Evolutionary conservation across 192 early-diverging fungal species (phyloP).

Genomic region (Oehlia diaphana): DNA sequence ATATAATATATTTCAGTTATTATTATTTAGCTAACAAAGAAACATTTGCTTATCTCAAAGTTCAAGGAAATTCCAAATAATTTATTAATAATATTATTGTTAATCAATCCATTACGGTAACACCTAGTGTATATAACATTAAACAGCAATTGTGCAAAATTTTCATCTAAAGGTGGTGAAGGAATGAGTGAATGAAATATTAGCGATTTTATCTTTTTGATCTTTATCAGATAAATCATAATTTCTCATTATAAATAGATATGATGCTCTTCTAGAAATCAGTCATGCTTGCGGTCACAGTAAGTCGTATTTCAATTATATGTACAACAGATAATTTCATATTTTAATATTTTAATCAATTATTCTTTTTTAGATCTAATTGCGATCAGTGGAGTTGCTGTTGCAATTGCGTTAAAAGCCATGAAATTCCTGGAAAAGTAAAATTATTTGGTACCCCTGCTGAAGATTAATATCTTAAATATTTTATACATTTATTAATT

Average conservation of each 20-base stretch:
- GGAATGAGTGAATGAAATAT: conserved; percentile 3
- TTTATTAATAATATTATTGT: no score
- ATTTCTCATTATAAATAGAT: conserved; percentile 23
- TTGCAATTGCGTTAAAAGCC: no score
- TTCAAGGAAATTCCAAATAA: no score
- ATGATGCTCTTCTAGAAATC: conserved; percentile 47
- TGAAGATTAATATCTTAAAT: conserved; percentile 42
- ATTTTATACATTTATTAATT: no score
- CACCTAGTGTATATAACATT: conserved; percentile 57
- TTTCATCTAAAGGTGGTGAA: conserved; percentile 40
- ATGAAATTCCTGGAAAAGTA: no score
- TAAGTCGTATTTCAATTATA: not conserved
- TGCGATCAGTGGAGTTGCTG: no score
- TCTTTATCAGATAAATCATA: not conserved
- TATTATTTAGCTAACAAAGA: conserved; percentile 58
- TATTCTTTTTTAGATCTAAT: no score
- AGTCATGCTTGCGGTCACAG: conserved; percentile 72
- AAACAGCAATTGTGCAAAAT: conserved; percentile 79
- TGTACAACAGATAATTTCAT: no score
- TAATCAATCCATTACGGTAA: conserved; percentile 39
- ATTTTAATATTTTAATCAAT: no score
- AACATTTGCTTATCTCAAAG: conserved; percentile 63
- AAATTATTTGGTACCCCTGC: conserved; percentile 3
- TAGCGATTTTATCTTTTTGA: no score
- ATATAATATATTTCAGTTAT: no score